phyloP scores from a whole-genome alignment of 163 green algal species.

The Scenedesmus sp. region DNA sequence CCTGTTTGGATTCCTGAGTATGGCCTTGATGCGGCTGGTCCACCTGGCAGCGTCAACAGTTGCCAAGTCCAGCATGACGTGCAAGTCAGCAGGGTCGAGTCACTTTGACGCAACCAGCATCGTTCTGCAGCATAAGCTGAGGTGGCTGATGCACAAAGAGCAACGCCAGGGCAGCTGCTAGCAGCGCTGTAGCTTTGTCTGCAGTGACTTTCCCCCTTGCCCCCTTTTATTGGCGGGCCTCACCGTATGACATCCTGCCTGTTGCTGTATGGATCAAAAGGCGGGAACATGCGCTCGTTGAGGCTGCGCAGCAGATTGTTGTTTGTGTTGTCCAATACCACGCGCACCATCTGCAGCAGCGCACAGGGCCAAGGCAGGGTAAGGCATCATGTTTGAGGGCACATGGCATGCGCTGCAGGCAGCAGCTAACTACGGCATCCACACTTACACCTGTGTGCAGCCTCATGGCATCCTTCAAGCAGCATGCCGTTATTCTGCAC shows the following conservation, averaged over 20 bases:
- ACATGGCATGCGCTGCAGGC: not conserved
- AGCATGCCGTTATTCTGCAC: too few relatives aligned
- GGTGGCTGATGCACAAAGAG: too few relatives aligned
- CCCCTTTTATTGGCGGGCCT: not conserved
- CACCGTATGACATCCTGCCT: slow-evolving; percentile 23
- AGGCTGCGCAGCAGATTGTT: slow-evolving; percentile 13
- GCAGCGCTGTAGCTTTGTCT: too few relatives aligned
- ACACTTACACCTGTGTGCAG: too few relatives aligned
- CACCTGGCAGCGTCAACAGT: slow-evolving; percentile 4
- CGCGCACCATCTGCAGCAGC: slow-evolving; percentile 36
- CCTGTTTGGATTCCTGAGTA: not conserved
- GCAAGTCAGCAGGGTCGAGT: too few relatives aligned
- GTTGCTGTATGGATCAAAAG: slow-evolving; percentile 33
- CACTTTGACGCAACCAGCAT: too few relatives aligned
- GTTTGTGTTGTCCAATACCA: slow-evolving; percentile 53
- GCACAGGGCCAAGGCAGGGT: not conserved
- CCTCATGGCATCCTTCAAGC: too few relatives aligned
- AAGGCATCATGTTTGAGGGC: not conserved
- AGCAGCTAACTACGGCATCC: too few relatives aligned
- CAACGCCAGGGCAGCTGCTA: too few relatives aligned
- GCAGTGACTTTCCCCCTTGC: too few relatives aligned
- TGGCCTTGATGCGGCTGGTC: slow-evolving; percentile 28
- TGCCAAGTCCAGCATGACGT: not conserved
- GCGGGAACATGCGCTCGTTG: slow-evolving; percentile 24
- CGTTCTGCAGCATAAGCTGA: too few relatives aligned